Conservation (phyloP, 257 asterid species). For the Penstemon barbatus region DNA sequence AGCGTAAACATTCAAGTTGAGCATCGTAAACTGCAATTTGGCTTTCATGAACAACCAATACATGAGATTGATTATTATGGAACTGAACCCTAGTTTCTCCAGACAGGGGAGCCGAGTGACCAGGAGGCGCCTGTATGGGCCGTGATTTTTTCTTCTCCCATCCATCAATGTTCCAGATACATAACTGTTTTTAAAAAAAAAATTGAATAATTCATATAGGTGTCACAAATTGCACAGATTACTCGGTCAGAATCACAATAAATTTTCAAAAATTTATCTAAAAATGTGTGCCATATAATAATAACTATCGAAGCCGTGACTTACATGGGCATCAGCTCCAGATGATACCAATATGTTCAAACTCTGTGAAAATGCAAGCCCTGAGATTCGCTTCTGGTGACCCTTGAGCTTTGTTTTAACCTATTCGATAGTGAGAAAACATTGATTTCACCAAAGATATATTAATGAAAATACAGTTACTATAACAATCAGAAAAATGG, state of each 20-base stretch:
- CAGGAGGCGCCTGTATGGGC: conserved; percentile 75
- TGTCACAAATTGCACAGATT: not conserved
- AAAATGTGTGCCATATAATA: conserved; percentile 1
- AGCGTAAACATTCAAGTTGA: conserved; percentile 78
- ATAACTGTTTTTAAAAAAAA: conserved; percentile 47
- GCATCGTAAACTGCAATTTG: conserved; percentile 76
- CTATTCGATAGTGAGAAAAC: conserved; percentile 32
- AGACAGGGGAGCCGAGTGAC: conserved; percentile 55
- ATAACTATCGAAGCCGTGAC: conserved; percentile 25
- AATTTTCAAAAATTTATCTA: not conserved
- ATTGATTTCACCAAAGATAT: not conserved
- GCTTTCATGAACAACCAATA: conserved; percentile 82
- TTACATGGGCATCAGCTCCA: conserved; percentile 95
- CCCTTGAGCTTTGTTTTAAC: conserved; percentile 93
- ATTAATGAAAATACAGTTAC: no score
- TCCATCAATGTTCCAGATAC: conserved; percentile 82
- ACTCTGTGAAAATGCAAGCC: conserved; percentile 91
- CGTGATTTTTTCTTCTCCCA: conserved; percentile 91
- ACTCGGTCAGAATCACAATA: conserved; percentile 6
- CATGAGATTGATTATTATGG: conserved; percentile 81
- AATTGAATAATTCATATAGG: conserved; percentile 17
- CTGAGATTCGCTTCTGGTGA: conserved; percentile 88
- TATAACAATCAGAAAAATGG: no score
- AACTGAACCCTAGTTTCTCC: conserved; percentile 92
- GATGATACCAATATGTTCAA: conserved; percentile 87